A percentile compares a stretch with the other conserved stretches of the same genome.
Conservation (phyloP, 2,329 filamentous ascomycete genomes). For the Pseudogymnoascus pannorum region DNA sequence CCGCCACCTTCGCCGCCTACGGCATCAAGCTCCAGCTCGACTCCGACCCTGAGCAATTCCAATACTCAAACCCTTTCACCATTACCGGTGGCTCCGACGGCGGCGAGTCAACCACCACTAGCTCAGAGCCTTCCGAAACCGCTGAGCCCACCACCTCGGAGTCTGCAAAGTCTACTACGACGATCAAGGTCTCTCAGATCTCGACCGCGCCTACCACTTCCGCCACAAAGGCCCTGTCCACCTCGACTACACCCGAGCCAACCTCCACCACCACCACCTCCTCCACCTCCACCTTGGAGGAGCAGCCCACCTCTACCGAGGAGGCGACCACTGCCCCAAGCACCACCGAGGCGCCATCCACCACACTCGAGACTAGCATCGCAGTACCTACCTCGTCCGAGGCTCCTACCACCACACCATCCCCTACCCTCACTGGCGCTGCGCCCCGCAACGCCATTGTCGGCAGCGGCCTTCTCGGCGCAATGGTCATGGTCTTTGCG, state of each 20-base stretch:
- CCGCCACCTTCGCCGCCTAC: conserved; percentile 42
- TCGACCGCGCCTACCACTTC: neutral
- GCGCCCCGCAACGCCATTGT: neutral
- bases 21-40: conserved; percentile 49
- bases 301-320: neutral
- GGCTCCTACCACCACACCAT: neutral
- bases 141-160: neutral
- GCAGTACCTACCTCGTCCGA: neutral
- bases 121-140: neutral
- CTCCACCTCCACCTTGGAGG: neutral
- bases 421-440: neutral
- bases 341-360: neutral
- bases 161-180: neutral
- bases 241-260: neutral
- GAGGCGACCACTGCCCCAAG: neutral
- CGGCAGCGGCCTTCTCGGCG: neutral
- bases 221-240: neutral
- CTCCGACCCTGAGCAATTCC: conserved; percentile 42
- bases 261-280: neutral
- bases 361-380: neutral
- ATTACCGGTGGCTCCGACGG: conserved; percentile 16
- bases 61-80: conserved; percentile 55
- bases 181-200: neutral
- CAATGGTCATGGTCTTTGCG: neutral
- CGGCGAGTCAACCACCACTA: too few species aligned